phyloP scores from a whole-genome alignment of 768 basidiomycete species.

The Sporobolomyces roseus region DNA sequence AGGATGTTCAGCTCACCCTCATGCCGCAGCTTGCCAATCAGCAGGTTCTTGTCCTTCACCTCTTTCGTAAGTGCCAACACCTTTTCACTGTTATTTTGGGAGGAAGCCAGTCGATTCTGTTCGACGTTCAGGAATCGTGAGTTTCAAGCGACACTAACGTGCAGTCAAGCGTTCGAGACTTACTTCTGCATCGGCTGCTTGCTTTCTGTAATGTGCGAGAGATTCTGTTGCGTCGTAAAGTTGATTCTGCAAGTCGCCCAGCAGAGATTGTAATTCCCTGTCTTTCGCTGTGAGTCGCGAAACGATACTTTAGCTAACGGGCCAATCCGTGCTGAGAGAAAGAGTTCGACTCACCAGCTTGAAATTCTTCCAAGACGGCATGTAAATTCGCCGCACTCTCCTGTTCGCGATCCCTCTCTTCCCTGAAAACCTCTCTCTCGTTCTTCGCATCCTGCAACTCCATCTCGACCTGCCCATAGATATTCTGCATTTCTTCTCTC shows the following conservation, averaged over 20 bases:
- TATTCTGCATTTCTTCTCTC: constrained; percentile 69
- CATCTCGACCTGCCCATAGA: constrained; percentile 60
- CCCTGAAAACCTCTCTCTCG: constrained; percentile 45
- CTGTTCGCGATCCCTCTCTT: constrained; percentile 46
- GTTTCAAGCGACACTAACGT: background rate
- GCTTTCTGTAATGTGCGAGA: constrained; percentile 83
- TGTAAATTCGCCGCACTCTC: constrained; percentile 80
- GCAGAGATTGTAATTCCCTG: constrained; percentile 77
- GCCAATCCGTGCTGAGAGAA: constrained; percentile 2
- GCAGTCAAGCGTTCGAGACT: constrained; percentile 25
- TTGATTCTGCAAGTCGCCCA: constrained; percentile 74
- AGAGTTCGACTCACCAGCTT: constrained; percentile 62
- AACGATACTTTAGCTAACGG: constrained; percentile 12
- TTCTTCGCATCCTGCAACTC: constrained; percentile 60
- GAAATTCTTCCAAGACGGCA: constrained; percentile 91
- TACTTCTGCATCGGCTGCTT: constrained; percentile 83
- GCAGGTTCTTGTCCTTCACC: constrained; percentile 88
- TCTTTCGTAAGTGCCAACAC: constrained; percentile 78
- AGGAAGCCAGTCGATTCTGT: constrained; percentile 74
- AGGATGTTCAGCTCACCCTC: constrained; percentile 84
- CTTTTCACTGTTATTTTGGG: constrained; percentile 61
- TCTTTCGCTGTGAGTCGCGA: constrained; percentile 65
- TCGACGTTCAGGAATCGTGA: background rate
- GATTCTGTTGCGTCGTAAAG: constrained; percentile 63
- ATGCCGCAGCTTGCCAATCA: constrained; percentile 91